Conservation (phyloP, 1,284 basidiomycete species). For the Ustilago hordei region DNA sequence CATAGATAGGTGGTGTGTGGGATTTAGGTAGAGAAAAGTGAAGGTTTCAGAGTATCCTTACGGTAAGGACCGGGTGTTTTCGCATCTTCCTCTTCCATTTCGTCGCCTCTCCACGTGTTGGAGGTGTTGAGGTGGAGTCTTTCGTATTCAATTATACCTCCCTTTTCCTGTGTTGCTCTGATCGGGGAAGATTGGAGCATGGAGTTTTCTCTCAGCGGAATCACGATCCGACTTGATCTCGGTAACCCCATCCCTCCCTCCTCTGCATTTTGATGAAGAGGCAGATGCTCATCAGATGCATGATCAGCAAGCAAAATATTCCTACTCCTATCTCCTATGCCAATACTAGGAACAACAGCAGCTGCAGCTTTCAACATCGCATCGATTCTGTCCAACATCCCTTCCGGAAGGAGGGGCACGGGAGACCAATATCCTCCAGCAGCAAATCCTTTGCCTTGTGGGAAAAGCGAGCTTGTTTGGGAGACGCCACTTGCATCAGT, state of each 20-base stretch:
- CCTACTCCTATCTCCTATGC: conserved; percentile 4
- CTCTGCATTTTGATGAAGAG: neutral
- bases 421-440: conserved; percentile 60
- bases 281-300: conserved; percentile 23
- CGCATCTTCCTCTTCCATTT: conserved; percentile 13
- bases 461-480: conserved; percentile 51
- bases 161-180: neutral
- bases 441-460: conserved; percentile 56
- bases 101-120: neutral
- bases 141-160: conserved; percentile 18
- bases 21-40: conserved; percentile 8
- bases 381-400: conserved; percentile 50
- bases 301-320: conserved; percentile 37
- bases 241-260: neutral
- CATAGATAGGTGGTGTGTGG: neutral
- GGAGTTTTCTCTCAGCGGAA: conserved; percentile 33
- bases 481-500: conserved; percentile 26
- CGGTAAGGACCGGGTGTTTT: conserved; percentile 37
- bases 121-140: conserved; percentile 3
- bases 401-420: conserved; percentile 57
- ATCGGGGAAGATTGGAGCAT: conserved; percentile 17
- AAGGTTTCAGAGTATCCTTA: conserved; percentile 31
- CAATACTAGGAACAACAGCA: conserved; percentile 7
- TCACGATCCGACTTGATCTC: conserved; percentile 26
- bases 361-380: conserved; percentile 34